These are phyloP conservation scores for Teunomyces atbi DNA, from an alignment of 805 yeast genomes.

Conservation along the genomic window DNA sequence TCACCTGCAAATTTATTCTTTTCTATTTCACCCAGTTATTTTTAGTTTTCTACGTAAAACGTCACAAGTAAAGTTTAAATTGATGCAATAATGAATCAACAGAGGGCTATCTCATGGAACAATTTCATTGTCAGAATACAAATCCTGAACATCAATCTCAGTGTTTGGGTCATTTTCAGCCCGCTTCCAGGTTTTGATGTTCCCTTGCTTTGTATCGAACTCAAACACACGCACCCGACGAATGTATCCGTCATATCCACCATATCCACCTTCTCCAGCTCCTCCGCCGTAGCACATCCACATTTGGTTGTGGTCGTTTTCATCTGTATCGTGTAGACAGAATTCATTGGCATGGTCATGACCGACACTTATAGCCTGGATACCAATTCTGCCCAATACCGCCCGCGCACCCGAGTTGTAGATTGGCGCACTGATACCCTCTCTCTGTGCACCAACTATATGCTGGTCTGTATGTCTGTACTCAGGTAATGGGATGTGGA, in stretches of 20 bases:
- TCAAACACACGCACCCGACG: conserved; percentile 76
- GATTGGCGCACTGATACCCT: conserved; percentile 76
- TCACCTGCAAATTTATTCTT: too few species aligned
- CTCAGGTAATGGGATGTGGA: conserved; percentile 93
- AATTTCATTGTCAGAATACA: conserved; percentile 48
- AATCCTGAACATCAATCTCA: conserved; percentile 48
- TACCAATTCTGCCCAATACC: conserved; percentile 62
- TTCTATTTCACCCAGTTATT: too few species aligned
- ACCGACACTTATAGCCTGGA: conserved; percentile 76
- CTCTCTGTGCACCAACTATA: conserved; percentile 63
- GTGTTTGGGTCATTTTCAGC: conserved; percentile 53
- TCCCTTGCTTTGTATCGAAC: conserved; percentile 48
- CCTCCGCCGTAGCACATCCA: conserved; percentile 97
- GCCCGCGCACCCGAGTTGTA: conserved; percentile 66
- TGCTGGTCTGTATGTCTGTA: conserved; percentile 50
- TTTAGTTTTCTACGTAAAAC: too few species aligned
- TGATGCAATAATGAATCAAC: too few species aligned
- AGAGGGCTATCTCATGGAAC: conserved; percentile 10
- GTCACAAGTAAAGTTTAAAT: too few species aligned
- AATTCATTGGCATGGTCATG: conserved; percentile 96
- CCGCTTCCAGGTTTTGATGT: conserved; percentile 71
- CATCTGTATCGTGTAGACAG: conserved; percentile 58
- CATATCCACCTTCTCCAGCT: conserved; percentile 94
- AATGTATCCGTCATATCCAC: conserved; percentile 85
- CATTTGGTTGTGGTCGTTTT: conserved; percentile 38